Conservation (phyloP, 805 yeast genomes). For the Yarrowia yakushimensis region DNA sequence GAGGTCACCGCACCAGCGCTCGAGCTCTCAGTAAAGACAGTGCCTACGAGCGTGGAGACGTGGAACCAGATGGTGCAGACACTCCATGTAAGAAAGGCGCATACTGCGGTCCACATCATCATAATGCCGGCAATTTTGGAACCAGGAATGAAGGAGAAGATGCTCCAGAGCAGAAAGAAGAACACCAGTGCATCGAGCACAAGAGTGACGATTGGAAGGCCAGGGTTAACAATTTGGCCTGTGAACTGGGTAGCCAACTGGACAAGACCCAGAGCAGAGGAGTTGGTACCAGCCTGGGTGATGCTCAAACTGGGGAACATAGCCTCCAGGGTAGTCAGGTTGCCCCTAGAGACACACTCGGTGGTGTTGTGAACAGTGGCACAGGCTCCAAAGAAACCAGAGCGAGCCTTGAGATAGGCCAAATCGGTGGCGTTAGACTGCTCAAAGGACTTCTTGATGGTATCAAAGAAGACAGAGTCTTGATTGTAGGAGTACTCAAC, state of each 20-base stretch:
- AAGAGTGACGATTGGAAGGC: constrained; percentile 1
- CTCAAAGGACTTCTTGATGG: constrained; percentile 4
- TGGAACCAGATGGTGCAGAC: constrained; percentile 33
- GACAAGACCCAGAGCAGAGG: not conserved
- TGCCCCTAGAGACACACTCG: constrained; percentile 1
- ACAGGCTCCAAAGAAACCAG: not conserved
- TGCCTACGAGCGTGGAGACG: constrained; percentile 29
- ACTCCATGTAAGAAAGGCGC: constrained; percentile 29
- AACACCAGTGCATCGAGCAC: not conserved
- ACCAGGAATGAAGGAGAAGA: not conserved
- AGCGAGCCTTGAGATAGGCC: not conserved
- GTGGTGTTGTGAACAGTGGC: not conserved
- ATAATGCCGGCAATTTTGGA: not conserved
- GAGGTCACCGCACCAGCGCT: constrained; percentile 27
- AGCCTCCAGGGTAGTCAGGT: not conserved
- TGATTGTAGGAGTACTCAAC: constrained; percentile 18
- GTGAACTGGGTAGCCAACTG: constrained; percentile 16
- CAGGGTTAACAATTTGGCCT: not conserved
- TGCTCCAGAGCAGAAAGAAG: not conserved
- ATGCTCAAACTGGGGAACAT: constrained; percentile 2
- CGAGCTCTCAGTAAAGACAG: constrained; percentile 27
- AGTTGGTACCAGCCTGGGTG: not conserved
- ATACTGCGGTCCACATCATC: constrained; percentile 7
- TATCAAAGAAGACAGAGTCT: not conserved
- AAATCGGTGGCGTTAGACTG: not conserved